Conservation (phyloP, 1,139 yeast species). For the Nakaseomyces kungkrabaensis region DNA sequence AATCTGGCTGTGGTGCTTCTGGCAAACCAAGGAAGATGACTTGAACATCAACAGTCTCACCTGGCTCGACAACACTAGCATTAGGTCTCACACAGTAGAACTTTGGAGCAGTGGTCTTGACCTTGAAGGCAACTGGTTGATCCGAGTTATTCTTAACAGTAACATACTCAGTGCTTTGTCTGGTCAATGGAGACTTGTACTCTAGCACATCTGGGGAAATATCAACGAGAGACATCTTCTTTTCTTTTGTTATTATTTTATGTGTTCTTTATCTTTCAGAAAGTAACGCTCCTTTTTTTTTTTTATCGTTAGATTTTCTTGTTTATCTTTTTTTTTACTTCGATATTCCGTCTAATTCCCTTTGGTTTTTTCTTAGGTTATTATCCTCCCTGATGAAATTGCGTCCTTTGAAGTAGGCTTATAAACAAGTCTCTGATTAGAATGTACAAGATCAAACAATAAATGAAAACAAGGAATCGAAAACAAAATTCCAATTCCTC, state of each 20-base stretch:
- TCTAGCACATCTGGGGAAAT: slow-evolving; percentile 38
- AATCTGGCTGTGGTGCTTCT: slow-evolving; percentile 62
- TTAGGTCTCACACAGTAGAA: slow-evolving; percentile 94
- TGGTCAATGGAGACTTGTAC: slow-evolving; percentile 65
- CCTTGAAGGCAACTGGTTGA: slow-evolving; percentile 73
- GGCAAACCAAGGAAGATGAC: slow-evolving; percentile 78
- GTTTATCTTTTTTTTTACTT: background rate
- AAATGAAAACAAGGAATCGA: background rate
- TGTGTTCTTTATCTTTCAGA: background rate
- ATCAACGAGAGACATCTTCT: slow-evolving; percentile 21
- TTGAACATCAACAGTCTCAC: slow-evolving; percentile 60
- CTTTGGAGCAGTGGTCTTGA: slow-evolving; percentile 96
- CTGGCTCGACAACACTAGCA: slow-evolving; percentile 72
- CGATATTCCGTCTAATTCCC: too few relatives aligned
- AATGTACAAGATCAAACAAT: too few relatives aligned
- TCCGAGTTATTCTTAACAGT: slow-evolving; percentile 56
- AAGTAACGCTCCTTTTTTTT: background rate
- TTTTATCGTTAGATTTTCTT: background rate
- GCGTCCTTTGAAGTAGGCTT: too few relatives aligned
- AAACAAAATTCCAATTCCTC: background rate
- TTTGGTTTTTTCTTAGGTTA: too few relatives aligned
- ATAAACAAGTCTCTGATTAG: too few relatives aligned
- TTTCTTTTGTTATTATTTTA: background rate
- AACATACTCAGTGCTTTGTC: slow-evolving; percentile 61
- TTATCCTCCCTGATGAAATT: too few relatives aligned